Conservation (phyloP, 73 alveolate genomes). For the Tetrahymena thermophila region DNA sequence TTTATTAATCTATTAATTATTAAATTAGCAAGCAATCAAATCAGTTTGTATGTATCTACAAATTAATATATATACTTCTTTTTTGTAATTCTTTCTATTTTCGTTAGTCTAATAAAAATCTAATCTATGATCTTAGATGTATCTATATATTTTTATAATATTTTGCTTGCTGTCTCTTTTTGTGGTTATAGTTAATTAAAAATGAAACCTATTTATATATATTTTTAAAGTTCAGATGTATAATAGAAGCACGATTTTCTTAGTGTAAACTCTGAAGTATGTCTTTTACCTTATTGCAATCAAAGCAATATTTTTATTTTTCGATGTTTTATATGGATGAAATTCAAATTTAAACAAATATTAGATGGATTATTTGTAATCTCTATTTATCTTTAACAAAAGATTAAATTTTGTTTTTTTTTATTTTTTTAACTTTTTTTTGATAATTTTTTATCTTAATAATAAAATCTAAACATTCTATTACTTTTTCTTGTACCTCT, state of each 20-base stretch:
- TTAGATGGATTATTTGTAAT: not conserved
- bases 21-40: not conserved
- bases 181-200: not conserved
- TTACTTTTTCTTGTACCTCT: not conserved
- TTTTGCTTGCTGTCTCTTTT: not conserved
- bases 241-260: no score
- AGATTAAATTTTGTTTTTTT: no score
- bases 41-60: not conserved
- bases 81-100: no score
- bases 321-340: not conserved
- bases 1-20: not conserved
- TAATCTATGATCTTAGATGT: not conserved
- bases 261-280: no score
- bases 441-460: not conserved
- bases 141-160: no score
- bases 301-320: not conserved
- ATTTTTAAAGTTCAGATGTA: not conserved
- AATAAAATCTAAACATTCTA: not conserved
- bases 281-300: not conserved
- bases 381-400: not conserved
- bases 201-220: not conserved
- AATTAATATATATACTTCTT: no score
- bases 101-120: not conserved
- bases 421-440: not conserved
- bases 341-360: no score